These are phyloP conservation scores for Phanerochaete carnosa DNA, from an alignment of 768 basidiomycete genomes.

Conservation along the genomic window DNA sequence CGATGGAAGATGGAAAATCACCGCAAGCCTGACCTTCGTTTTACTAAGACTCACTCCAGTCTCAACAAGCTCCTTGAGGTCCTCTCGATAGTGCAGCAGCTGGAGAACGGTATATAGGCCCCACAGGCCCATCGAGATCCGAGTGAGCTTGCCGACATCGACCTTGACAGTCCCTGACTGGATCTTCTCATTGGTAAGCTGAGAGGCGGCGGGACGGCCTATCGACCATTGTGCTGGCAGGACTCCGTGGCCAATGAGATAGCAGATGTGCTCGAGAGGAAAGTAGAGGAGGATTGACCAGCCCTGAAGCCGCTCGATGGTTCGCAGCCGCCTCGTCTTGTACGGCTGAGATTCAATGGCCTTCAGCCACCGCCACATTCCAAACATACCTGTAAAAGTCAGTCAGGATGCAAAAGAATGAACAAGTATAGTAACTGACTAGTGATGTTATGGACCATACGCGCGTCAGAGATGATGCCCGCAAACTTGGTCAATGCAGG, in stretches of 20 bases:
- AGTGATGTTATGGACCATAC: slow-evolving; percentile 77
- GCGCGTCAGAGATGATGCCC: slow-evolving; percentile 58
- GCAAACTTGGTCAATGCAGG: slow-evolving; percentile 51
- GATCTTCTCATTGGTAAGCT: slow-evolving; percentile 23
- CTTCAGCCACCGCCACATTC: slow-evolving; percentile 78
- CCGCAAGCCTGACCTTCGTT: slow-evolving; percentile 41
- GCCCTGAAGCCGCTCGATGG: slow-evolving; percentile 77
- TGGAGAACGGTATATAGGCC: slow-evolving; percentile 75
- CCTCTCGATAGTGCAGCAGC: slow-evolving; percentile 68
- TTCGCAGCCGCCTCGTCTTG: slow-evolving; percentile 66
- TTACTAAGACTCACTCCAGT: slow-evolving; percentile 56
- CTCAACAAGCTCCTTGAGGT: slow-evolving; percentile 53
- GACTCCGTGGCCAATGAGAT: slow-evolving; percentile 57
- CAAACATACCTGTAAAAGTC: slow-evolving; percentile 55
- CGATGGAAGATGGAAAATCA: background rate
- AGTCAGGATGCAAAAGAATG: background rate
- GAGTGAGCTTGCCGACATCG: slow-evolving; percentile 43
- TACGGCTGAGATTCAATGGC: slow-evolving; percentile 69
- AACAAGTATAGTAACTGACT: slow-evolving; percentile 41
- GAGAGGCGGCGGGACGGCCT: slow-evolving; percentile 36
- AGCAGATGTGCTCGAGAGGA: slow-evolving; percentile 75
- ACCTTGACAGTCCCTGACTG: slow-evolving; percentile 31
- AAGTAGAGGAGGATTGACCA: slow-evolving; percentile 78
- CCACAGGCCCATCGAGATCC: slow-evolving; percentile 85
- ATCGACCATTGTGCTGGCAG: slow-evolving; percentile 50